These are phyloP conservation scores for Macrophomina pseudophaseolina DNA, from an alignment of 2,329 filamentous ascomycete species.

Conservation along the genomic window DNA sequence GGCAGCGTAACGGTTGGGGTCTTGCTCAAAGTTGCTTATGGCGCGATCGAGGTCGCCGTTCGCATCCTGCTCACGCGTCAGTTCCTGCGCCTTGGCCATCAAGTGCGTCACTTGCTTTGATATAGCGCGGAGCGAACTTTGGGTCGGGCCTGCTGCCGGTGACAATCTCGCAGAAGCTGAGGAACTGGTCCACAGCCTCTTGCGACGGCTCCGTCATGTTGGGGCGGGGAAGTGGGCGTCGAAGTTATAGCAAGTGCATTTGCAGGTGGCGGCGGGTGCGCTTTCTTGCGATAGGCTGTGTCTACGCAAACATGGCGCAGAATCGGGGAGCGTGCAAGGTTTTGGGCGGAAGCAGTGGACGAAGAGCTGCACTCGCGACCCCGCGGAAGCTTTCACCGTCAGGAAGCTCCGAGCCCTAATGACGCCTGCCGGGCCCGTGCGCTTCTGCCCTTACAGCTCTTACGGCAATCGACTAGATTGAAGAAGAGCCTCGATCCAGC, in stretches of 20 bases:
- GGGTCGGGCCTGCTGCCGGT: not conserved
- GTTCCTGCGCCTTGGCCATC: not conserved
- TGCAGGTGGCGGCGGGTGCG: not conserved
- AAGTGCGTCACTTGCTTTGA: slow-evolving; percentile 4
- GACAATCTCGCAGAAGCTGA: slow-evolving; percentile 12
- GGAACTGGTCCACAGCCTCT: slow-evolving; percentile 18
- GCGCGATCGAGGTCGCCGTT: slow-evolving; percentile 20
- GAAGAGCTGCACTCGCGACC: not conserved
- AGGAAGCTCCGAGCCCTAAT: not conserved
- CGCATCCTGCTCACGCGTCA: slow-evolving; percentile 22
- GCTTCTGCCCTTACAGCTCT: not conserved
- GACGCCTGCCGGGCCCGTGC: slow-evolving; percentile 6
- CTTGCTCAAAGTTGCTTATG: slow-evolving; percentile 22
- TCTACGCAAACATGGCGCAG: slow-evolving; percentile 7
- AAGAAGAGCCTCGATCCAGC: too few relatives aligned
- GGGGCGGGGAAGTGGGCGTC: not conserved
- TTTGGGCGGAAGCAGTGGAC: not conserved
- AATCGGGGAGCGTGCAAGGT: not conserved
- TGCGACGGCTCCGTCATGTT: slow-evolving; percentile 25
- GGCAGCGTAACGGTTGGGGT: slow-evolving; percentile 23
- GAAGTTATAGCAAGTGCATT: slow-evolving; percentile 1
- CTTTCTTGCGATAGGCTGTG: not conserved
- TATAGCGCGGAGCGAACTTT: slow-evolving; percentile 16
- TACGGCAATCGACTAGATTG: too few relatives aligned
- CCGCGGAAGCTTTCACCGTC: slow-evolving; percentile 12